A percentile compares a stretch with the other conserved stretches of the same genome.
phyloP scores from a whole-genome alignment of 768 basidiomycete genomes.

The Suillus bovinus region DNA sequence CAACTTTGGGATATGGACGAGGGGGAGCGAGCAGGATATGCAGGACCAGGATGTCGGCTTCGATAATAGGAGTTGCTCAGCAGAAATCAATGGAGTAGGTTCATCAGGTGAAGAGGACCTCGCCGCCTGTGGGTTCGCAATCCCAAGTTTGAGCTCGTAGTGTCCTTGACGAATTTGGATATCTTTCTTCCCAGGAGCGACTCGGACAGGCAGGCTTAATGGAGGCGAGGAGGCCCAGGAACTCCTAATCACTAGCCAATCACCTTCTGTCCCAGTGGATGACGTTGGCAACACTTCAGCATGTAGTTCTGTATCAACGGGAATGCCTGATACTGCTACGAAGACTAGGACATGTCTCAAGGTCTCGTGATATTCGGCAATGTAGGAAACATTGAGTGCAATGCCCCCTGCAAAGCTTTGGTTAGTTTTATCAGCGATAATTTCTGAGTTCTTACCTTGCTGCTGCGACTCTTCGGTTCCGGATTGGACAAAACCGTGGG shows the following conservation, averaged over 20 bases:
- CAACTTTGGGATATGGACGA: conserved; percentile 53
- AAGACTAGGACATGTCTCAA: conserved; percentile 80
- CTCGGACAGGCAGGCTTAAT: conserved; percentile 56
- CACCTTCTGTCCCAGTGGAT: conserved; percentile 41
- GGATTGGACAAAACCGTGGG: conserved; percentile 24
- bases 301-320: conserved; percentile 52
- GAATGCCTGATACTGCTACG: conserved; percentile 54
- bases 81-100: conserved; percentile 60
- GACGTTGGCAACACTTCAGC: conserved; percentile 63
- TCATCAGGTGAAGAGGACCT: conserved; percentile 26
- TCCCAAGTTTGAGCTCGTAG: conserved; percentile 69
- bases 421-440: neutral
- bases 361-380: conserved; percentile 85
- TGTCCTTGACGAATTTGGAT: conserved; percentile 56
- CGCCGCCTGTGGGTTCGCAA: conserved; percentile 26
- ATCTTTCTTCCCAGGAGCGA: conserved; percentile 59
- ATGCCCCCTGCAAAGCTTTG: neutral
- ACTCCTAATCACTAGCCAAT: conserved; percentile 63
- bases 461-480: conserved; percentile 6
- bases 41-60: conserved; percentile 73
- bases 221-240: conserved; percentile 58
- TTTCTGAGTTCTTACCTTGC: neutral
- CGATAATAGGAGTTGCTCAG: conserved; percentile 56
- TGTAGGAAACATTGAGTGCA: conserved; percentile 46
- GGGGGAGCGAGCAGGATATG: conserved; percentile 73